Evolutionary conservation across 2,329 filamentous ascomycete species (phyloP).

Genomic region (Colletotrichum viniferum): DNA sequence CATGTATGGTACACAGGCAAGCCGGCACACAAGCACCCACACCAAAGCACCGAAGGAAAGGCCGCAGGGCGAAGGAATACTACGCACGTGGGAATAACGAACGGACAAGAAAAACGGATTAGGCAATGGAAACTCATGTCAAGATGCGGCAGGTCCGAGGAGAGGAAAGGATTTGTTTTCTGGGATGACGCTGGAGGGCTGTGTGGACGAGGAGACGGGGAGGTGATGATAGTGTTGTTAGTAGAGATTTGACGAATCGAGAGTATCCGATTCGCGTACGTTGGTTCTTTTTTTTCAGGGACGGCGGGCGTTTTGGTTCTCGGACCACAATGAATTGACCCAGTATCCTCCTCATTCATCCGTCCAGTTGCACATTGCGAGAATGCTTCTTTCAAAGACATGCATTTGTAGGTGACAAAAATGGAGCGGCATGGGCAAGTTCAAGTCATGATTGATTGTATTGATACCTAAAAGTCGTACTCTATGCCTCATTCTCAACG

Average conservation of each 20-base stretch:
- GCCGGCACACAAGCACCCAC: neutral
- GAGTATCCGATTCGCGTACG: neutral
- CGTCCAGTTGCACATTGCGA: too few relatives aligned
- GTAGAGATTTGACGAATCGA: neutral
- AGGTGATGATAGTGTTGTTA: neutral
- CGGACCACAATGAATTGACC: neutral
- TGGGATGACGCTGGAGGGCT: neutral
- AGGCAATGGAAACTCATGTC: neutral
- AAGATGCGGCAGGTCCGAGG: conserved; percentile 9
- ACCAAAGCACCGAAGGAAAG: neutral
- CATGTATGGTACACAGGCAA: neutral
- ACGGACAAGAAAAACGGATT: neutral
- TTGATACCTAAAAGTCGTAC: neutral
- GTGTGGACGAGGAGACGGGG: neutral
- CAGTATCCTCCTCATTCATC: neutral
- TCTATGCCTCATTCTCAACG: neutral
- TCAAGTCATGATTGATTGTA: neutral
- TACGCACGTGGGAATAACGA: neutral
- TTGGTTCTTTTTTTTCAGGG: neutral
- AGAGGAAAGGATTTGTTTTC: neutral
- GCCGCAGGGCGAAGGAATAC: neutral
- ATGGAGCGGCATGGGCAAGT: neutral
- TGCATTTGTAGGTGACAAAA: too few relatives aligned
- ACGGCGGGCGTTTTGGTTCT: neutral
- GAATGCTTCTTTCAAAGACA: too few relatives aligned